These are phyloP conservation scores for Phytophthora hibernalis DNA, from an alignment of 352 stramenopile species.

Conservation along the genomic window DNA sequence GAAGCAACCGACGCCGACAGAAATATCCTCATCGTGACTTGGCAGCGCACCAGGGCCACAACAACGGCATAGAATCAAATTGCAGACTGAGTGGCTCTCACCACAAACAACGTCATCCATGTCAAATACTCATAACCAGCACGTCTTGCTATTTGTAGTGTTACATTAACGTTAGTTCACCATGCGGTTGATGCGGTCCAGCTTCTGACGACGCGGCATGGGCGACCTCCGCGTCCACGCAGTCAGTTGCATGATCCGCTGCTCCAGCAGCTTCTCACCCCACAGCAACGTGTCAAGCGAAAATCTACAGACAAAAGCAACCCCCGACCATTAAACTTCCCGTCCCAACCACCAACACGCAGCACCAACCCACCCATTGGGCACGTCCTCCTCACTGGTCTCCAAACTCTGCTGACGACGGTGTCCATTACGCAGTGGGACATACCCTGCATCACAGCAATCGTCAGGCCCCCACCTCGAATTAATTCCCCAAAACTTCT, in stretches of 20 bases:
- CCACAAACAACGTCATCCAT: constrained; percentile 7
- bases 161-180: constrained; percentile 66
- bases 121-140: constrained; percentile 24
- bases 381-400: constrained; percentile 32
- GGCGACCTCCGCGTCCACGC: constrained; percentile 65
- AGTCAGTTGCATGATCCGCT: constrained; percentile 69
- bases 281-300: constrained; percentile 78
- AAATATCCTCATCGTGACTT: constrained; percentile 26
- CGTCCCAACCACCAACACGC: not conserved
- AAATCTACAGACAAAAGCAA: constrained; percentile 47
- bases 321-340: not conserved
- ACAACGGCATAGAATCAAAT: not conserved
- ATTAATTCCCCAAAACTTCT: constrained; percentile 2
- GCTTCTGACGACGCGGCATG: constrained; percentile 62
- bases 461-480: constrained; percentile 6
- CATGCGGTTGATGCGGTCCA: constrained; percentile 75
- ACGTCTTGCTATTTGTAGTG: constrained; percentile 45
- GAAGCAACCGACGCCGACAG: constrained; percentile 30
- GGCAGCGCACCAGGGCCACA: not conserved
- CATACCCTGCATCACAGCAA: constrained; percentile 47
- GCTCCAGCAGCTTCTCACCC: constrained; percentile 68
- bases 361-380: constrained; percentile 38
- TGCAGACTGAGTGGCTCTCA: not conserved
- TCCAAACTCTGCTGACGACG: constrained; percentile 26
- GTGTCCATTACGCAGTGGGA: constrained; percentile 65